phyloP scores from a whole-genome alignment of 345 rosid species.

The Arabidopsis suecica region DNA sequence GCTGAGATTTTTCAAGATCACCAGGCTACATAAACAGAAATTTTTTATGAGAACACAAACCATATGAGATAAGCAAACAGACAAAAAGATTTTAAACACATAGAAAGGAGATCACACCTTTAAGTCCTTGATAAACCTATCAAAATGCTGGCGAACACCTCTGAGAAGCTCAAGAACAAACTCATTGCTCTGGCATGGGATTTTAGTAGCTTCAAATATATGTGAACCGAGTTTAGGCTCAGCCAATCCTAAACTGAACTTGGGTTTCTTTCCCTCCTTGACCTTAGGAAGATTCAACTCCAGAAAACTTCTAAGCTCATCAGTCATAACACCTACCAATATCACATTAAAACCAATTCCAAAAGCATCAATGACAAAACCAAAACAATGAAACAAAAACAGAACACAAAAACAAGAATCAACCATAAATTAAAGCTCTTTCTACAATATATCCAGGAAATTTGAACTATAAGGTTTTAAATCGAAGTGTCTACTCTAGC shows the following conservation, averaged over 20 bases:
- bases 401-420: neutral
- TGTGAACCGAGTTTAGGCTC: slow-evolving; percentile 97
- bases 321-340: slow-evolving; percentile 71
- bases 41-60: neutral
- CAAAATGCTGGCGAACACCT: slow-evolving; percentile 86
- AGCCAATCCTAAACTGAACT: slow-evolving; percentile 83
- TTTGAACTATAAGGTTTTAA: neutral
- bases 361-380: neutral
- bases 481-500: neutral
- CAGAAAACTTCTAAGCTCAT: slow-evolving; percentile 86
- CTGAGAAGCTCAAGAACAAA: slow-evolving; percentile 91
- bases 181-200: slow-evolving; percentile 93
- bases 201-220: slow-evolving; percentile 72
- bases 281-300: slow-evolving; percentile 94
- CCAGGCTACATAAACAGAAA: slow-evolving; percentile 58
- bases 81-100: neutral
- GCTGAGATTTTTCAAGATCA: slow-evolving; percentile 90
- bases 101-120: slow-evolving; percentile 57
- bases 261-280: slow-evolving; percentile 88
- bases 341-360: neutral
- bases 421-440: neutral
- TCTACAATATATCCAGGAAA: neutral
- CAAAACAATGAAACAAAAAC: neutral
- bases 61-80: neutral
- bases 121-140: slow-evolving; percentile 84